Evolutionary conservation across 257 asterid genomes (phyloP), one percentile per base, ranked within the genome.

Genomic region (Salvia splendens): DNA sequence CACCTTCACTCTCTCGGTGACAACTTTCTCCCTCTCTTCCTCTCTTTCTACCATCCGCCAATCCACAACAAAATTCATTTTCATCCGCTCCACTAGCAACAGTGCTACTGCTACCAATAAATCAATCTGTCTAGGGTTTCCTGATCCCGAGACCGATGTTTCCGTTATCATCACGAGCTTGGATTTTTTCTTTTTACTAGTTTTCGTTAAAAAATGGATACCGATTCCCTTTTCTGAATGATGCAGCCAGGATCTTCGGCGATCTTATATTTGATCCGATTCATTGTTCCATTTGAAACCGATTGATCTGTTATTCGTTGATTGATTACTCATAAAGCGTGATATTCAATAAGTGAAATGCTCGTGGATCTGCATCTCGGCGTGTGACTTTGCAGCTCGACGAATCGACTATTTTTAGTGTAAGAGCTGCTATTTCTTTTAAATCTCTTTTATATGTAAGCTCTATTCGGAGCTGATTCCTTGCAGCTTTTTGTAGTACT

Each of bases 321-420:
- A 53, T 66, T 50, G 45, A 11, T 54, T 55, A 5, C 7, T 10
- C 42, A 12, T 61, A 48, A 68, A 73, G 70, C 59, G 63, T 28
- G 64, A 50, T 16, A 54, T 57, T 67, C 41, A 17, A 38, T 69
- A 0, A 67, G 42, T 20, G 33, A 72, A 57, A 69, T 78, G 77
- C 68, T 61, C 55, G 74, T 67, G 87, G 86, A 91, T 88, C 89
- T 79, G 83, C 73, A 61, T 73, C 78, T 68, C 76, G 70, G 73
- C 75, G 50, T 75, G 79, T 77, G 53, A 72, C 63, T 61, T 67
- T 52, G 74, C 55, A 62, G 82, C 78, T 75, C 46, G 74, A 52
- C 41, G 74, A 65, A 60, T 68, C 78, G 35, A 65, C 73, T 73
- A 32, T 45, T 78, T 61, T 78, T 81, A 83, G 67, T 63, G 91